Evolutionary conservation across 371 early-diverging fungal species (phyloP), one percentile per base, ranked within the genome.

Genomic region (Apophysomyces variabilis): DNA sequence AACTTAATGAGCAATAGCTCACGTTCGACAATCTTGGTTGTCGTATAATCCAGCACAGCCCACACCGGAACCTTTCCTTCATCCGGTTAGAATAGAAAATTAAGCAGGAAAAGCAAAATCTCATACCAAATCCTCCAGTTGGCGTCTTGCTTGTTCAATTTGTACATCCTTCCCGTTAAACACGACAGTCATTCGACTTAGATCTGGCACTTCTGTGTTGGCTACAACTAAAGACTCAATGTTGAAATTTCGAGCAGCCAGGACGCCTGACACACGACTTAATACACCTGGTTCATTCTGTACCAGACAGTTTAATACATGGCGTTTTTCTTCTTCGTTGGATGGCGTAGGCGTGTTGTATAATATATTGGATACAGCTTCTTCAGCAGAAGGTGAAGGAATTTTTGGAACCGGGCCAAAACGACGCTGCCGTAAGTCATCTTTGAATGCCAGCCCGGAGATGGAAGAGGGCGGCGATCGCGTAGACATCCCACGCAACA

Each of bases 181-280:
- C 14, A 95, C 95, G 58, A 98, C 88, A 2, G 97, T 98, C 97
- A 98, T 97, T 59, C 99, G 88, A 62, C 89, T 87, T 59, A 98
- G 84, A 66, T 96, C 97, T 5, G 89, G 88, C 4, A 97, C 96
- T 73, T 98, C 96, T 13, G 99, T 98, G 65, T 92, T 93, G 61
- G 94, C 92, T 7, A 95, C 96, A 5, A 98, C 96, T 18, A 98
- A 76, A 6, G 95, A 93, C 73, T 98, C 97, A 76, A 98, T 98
- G 77, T 97, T 98, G 81, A 97, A 96, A 1, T 96, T 95, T 58
- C 99, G 87, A 38, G 91, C 97, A n/a, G 99, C 97, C 71, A 98
- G 79, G 64, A 95, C 91, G 16, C 99, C 94, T 8, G 93, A 92
- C 14, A 96, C 90, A 67, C 97, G 88, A 59, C 94, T 91, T 56